Conservation (phyloP, 345 rosid genomes). For the Murraya koenigii region DNA sequence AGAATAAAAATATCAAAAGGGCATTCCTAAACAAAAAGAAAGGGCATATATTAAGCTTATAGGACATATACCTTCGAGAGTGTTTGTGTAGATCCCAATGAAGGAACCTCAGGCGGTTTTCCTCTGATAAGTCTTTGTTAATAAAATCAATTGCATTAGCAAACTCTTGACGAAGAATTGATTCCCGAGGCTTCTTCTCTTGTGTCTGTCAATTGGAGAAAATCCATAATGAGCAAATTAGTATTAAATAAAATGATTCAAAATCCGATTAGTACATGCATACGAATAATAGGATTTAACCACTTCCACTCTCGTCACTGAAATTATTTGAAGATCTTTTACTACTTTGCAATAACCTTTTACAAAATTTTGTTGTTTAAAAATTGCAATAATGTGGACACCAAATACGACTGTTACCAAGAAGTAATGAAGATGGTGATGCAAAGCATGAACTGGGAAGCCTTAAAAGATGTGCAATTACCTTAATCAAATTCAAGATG, state of each 20-base stretch:
- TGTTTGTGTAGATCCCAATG: slow-evolving; percentile 93
- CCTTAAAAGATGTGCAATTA: slow-evolving; percentile 22
- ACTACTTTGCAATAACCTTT: background rate
- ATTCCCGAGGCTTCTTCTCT: slow-evolving; percentile 89
- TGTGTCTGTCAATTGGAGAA: slow-evolving; percentile 39
- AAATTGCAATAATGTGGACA: slow-evolving; percentile 4
- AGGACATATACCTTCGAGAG: slow-evolving; percentile 59
- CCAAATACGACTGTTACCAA: background rate
- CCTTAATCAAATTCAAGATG: slow-evolving; percentile 94
- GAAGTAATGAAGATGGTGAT: background rate
- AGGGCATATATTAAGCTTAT: background rate
- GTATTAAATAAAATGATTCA: slow-evolving; percentile 5
- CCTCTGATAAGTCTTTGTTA: slow-evolving; percentile 83
- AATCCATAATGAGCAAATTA: slow-evolving; percentile 15
- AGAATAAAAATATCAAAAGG: background rate
- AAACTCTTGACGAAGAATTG: slow-evolving; percentile 90
- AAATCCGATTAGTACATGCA: slow-evolving; percentile 3
- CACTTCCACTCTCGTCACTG: background rate
- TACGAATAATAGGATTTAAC: background rate
- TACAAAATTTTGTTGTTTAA: slow-evolving; percentile 4
- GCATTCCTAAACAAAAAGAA: background rate
- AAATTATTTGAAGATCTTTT: slow-evolving; percentile 7
- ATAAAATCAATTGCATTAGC: slow-evolving; percentile 92
- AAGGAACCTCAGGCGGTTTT: slow-evolving; percentile 69
- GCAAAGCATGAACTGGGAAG: background rate